Evolutionary conservation across 805 yeast genomes (phyloP).

Genomic region (Kockiozyma suomiensis): DNA sequence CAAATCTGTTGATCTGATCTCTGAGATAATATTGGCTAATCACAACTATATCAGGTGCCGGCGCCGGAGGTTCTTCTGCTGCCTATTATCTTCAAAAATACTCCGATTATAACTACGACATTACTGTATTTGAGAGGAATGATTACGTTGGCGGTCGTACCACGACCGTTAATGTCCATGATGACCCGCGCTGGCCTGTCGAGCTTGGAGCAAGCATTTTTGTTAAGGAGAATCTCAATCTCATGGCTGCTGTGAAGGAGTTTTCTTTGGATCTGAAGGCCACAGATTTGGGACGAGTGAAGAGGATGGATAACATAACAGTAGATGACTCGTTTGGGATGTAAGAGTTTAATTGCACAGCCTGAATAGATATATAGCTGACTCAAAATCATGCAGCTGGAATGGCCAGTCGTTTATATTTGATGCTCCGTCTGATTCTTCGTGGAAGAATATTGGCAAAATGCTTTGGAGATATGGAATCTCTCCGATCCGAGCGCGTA

Average conservation of each 20-base stretch:
- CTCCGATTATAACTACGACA: conserved; percentile 43
- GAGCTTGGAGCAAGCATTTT: conserved; percentile 55
- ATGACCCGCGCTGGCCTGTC: conserved; percentile 37
- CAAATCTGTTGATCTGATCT: neutral
- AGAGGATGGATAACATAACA: conserved; percentile 25
- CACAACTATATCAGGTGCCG: conserved; percentile 54
- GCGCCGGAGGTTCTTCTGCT: conserved; percentile 55
- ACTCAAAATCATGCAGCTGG: conserved; percentile 20
- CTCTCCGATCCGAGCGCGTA: conserved; percentile 37
- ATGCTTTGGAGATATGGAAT: conserved; percentile 43
- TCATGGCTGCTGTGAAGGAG: conserved; percentile 45
- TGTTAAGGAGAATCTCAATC: conserved; percentile 47
- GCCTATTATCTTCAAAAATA: conserved; percentile 51
- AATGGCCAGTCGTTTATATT: conserved; percentile 23
- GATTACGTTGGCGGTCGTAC: conserved; percentile 52
- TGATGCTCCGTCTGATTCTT: conserved; percentile 18
- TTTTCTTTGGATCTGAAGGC: conserved; percentile 41
- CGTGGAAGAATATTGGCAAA: conserved; percentile 31
- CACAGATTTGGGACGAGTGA: neutral
- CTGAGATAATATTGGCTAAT: neutral
- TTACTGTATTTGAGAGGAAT: conserved; percentile 49
- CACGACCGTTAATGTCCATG: conserved; percentile 43
- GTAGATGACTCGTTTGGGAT: conserved; percentile 48
- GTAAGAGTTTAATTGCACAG: conserved; percentile 2
- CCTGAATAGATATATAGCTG: conserved; percentile 1